These are phyloP conservation scores for Bothriochloa decipiens DNA, from an alignment of 176 grass and related monocot species.

Conservation along the genomic window DNA sequence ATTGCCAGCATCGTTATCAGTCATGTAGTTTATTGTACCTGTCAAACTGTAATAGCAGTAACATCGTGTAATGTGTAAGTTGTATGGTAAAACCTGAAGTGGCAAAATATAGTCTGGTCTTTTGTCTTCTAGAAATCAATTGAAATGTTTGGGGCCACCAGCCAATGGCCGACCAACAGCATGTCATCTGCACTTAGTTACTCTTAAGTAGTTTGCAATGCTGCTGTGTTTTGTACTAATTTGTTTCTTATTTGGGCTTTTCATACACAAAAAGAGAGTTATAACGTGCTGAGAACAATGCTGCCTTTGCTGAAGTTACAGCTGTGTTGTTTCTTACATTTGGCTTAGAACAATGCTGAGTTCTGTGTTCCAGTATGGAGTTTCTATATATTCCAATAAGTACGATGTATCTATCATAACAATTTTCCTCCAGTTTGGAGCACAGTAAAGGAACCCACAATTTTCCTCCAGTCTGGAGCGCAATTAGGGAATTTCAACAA, in stretches of 20 bases:
- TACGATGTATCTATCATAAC: no score
- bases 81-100: constrained; percentile 27
- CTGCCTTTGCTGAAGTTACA: no score
- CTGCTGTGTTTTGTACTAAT: background rate
- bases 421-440: no score
- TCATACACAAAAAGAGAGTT: background rate
- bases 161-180: background rate
- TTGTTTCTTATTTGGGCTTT: background rate
- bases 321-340: no score
- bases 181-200: background rate
- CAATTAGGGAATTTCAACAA: background rate
- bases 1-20: background rate
- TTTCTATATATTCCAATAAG: no score
- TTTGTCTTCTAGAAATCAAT: background rate
- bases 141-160: background rate
- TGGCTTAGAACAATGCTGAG: no score
- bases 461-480: no score
- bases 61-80: constrained; percentile 44
- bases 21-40: constrained; percentile 38
- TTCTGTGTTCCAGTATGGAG: no score
- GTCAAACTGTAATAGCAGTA: constrained; percentile 36
- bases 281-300: background rate
- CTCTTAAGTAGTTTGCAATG: no score
- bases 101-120: background rate
- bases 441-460: no score